A percentile compares a stretch with the other conserved stretches of the same genome.
These are phyloP conservation scores for Coemansia sp. DNA, from an alignment of 192 early-diverging fungal species.

Conservation along the genomic window DNA sequence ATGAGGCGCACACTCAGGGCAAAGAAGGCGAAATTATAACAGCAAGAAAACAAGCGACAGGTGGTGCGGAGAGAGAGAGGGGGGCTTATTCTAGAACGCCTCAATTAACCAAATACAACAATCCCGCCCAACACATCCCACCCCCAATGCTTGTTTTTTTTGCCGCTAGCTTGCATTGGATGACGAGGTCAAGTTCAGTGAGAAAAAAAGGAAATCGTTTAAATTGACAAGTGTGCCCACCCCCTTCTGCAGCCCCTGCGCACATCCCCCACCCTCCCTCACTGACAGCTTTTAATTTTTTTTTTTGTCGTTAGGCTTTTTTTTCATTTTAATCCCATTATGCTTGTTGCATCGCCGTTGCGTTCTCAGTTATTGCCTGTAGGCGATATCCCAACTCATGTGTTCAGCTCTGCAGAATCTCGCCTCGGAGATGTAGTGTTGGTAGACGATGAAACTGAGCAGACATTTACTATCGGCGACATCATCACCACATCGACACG, in stretches of 20 bases:
- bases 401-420: constrained; percentile 43
- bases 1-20: constrained; percentile 7
- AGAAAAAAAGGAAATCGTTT: neutral
- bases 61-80: neutral
- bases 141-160: neutral
- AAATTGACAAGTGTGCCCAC: neutral
- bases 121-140: neutral
- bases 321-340: constrained; percentile 5
- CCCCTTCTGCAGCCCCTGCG: neutral
- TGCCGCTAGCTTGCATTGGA: constrained; percentile 3
- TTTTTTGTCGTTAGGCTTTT: neutral
- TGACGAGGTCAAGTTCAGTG: constrained; percentile 3
- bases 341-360: constrained; percentile 51
- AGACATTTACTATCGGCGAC: constrained; percentile 42
- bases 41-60: neutral
- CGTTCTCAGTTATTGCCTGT: constrained; percentile 31
- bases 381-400: constrained; percentile 51
- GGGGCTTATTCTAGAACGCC: constrained; percentile 8
- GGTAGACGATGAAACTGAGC: constrained; percentile 40
- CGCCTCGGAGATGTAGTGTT: constrained; percentile 36
- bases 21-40: neutral
- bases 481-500: constrained; percentile 36
- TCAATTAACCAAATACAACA: constrained; percentile 1
- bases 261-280: neutral
- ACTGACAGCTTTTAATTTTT: neutral